phyloP scores from a whole-genome alignment of 495 filamentous ascomycete species.

The Gamarada debralockiae region DNA sequence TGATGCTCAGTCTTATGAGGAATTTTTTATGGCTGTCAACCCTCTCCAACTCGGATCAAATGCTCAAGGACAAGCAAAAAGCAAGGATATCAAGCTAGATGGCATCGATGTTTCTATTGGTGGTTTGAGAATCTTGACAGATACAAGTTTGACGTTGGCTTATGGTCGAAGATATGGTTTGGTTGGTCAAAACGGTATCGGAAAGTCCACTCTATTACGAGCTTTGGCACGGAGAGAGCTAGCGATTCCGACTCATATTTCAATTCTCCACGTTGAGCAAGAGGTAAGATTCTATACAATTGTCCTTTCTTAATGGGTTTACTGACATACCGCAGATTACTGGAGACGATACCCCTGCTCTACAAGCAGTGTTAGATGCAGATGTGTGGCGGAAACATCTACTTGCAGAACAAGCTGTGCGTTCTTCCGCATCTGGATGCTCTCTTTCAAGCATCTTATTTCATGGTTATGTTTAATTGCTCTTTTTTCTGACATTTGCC shows the following conservation, averaged over 20 bases:
- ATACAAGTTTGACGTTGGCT: constrained; percentile 84
- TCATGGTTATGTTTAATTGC: not conserved
- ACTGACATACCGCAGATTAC: constrained; percentile 57
- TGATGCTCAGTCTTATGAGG: constrained; percentile 91
- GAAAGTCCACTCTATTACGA: constrained; percentile 91
- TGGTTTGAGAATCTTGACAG: constrained; percentile 81
- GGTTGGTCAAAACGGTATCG: constrained; percentile 98
- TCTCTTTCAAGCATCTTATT: not conserved
- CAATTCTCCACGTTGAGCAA: constrained; percentile 98
- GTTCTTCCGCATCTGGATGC: constrained; percentile 20
- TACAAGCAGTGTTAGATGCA: constrained; percentile 95
- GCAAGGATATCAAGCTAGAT: constrained; percentile 98
- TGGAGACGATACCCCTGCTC: constrained; percentile 90
- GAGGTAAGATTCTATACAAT: constrained; percentile 54
- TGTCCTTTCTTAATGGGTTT: not conserved
- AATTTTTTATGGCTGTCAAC: constrained; percentile 99
- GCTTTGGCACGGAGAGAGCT: constrained; percentile 93
- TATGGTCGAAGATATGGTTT: constrained; percentile 95
- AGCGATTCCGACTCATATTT: constrained; percentile 92
- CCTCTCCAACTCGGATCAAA: constrained; percentile 80
- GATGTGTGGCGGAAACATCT: constrained; percentile 99
- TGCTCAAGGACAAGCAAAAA: constrained; percentile 66
- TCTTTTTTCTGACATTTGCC: not conserved
- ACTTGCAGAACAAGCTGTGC: constrained; percentile 79
- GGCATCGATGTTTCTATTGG: constrained; percentile 91